Conservation (phyloP, 2,329 filamentous ascomycete genomes). For the Fusarium aywerte region DNA sequence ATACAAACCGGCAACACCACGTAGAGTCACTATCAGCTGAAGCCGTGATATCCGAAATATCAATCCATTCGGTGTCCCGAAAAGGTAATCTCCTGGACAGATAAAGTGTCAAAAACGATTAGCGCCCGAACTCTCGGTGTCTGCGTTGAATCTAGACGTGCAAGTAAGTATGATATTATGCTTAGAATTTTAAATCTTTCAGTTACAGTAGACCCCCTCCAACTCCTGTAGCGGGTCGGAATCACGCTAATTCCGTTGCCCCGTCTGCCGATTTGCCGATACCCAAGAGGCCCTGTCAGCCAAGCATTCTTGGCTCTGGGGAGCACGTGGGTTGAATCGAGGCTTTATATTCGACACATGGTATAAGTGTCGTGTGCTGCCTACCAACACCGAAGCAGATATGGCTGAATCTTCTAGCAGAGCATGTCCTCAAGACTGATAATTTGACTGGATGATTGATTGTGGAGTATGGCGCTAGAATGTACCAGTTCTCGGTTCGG, state of each 20-base stretch:
- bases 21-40: constrained; percentile 1
- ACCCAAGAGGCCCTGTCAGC: constrained; percentile 23
- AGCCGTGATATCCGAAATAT: constrained; percentile 36
- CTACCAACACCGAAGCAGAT: constrained; percentile 30
- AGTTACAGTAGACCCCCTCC: too few relatives aligned
- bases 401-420: neutral
- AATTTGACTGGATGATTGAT: constrained; percentile 6
- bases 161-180: neutral
- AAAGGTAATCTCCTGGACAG: constrained; percentile 4
- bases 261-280: constrained; percentile 36
- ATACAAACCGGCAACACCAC: constrained; percentile 24
- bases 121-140: constrained; percentile 32
- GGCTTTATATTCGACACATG: constrained; percentile 34
- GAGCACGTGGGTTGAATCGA: constrained; percentile 34
- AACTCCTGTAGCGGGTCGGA: constrained; percentile 9
- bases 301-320: constrained; percentile 37
- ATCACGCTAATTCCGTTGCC: too few relatives aligned
- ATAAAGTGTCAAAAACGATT: constrained; percentile 27
- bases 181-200: neutral
- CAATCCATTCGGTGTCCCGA: constrained; percentile 37
- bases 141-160: constrained; percentile 2
- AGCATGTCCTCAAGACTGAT: constrained; percentile 10
- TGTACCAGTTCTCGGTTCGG: constrained; percentile 25
- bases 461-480: neutral
- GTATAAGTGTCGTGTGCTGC: constrained; percentile 33